Evolutionary conservation across 2,329 filamentous ascomycete species (phyloP), one percentile per base, ranked within the genome.

Genomic region (Daldinia sp.): DNA sequence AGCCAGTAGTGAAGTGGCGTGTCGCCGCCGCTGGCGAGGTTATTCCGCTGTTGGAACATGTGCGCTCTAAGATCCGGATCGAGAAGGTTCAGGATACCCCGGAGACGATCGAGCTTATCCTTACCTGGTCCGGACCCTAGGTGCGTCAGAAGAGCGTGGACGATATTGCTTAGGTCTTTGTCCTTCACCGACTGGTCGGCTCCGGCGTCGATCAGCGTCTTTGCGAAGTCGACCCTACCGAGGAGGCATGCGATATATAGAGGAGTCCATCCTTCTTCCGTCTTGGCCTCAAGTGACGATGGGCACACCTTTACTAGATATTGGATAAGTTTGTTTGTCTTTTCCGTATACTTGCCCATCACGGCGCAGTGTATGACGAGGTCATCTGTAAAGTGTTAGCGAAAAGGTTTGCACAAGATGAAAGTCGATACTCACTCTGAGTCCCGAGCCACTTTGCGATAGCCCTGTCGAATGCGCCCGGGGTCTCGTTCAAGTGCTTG

Each of bases 181-280:
- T 93, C 90, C 26, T 89, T 89, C 37, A 81, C 81, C 0, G 88
- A 87, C 75, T 93, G 90, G 74, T 96, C 88, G 1, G 92, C 92
- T 2, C 91, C 92, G 28, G 86, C 87, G 0, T 85, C 81, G 57
- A 95, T 84, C 39, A 97, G 84, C 0, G 88, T 81, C 73, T 88
- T 87, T 15, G 86, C 86, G 20, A 86, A 85, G 1, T 88, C 81
- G 15, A 84, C 73, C 20, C 86, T 85, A 10, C 86, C 85, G 2
- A 87, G 79, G 1, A 83, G 79, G 68, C 89, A 90, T 1, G 93
- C 92, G 9, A 93, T 77, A 63, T 89, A 85, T 0, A 97, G 82
- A 1, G 93, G 92, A 0, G 92, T 94, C 57, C 86, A 81, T 0
- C 88, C 88, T 6, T 81, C 75, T 0, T 82, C 78, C 1, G 85